Evolutionary conservation across 805 yeast genomes (phyloP), one percentile per base, ranked within the genome.

Genomic region (Suhomyces pyralidae): DNA sequence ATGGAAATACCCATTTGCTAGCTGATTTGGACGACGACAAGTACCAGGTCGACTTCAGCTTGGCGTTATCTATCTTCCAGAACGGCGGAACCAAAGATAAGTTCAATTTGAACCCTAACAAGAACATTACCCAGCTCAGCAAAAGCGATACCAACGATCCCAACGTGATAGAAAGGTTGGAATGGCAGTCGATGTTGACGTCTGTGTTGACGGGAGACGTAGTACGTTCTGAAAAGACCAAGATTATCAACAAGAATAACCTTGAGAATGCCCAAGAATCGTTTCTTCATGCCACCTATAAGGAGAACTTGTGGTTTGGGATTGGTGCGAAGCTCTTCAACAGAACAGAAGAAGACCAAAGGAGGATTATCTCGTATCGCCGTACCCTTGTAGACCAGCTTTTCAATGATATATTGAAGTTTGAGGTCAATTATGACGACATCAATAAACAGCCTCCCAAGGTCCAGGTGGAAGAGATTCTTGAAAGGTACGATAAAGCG

Each of bases 131-230:
- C 45, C 78, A 57, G 66, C 66, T 76, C 56, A 60, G 70, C 60
- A 53, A 65, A 59, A 80, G 68, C 70, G 65, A 60, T 20, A 65
- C 70, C 19, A 77, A 73, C 46, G 79, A 76, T 58, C 79, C 80
- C 1, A 71, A 73, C 12, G 83, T 86, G 7, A 61, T 84, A 9
- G 97, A 91, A 64, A 78, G 98, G 47, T 74, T 92, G 10, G 97
- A 91, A 69, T 94, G 99, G 99, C 98, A 94, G 69, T 82, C 93
- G 0, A 90, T 94, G 96, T 77, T 94, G 47, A 81, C 88, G 9
- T 81, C 91, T 2, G 98, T 94, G 3, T 79, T 94, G 34, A 93
- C 96, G 2, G 98, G 99, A 59, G 98, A 94, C 68, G 96, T 94
- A 50, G 91, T 94, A 19, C 81, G 86, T 34, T 86, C 93, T 10